Evolutionary conservation across 345 rosid genomes (phyloP), one percentile per base, ranked within the genome.

Genomic region (Salix suchowensis): DNA sequence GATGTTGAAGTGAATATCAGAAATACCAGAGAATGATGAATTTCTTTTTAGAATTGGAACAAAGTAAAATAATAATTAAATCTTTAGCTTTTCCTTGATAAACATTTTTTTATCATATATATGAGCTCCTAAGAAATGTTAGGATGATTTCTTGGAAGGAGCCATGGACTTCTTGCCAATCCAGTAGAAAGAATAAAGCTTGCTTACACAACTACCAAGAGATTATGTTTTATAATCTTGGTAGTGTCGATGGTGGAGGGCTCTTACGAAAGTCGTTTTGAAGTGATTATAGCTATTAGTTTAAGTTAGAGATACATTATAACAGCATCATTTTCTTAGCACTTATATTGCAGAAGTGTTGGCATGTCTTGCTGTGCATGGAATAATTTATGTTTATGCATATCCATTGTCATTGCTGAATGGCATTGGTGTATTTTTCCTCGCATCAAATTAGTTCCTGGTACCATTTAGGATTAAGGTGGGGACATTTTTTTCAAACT

Each of bases 401-500:
- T 52, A 5, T 15, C 34, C n/a, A 6, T 61, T 39, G 10, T 54
- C 46, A 71, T 67, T 37, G 50, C 19, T 50, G 66, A 39, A 42
- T 74, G 65, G 7, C 32, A 40, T 36, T 64, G 42, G 13, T 60
- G 26, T 54, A 19, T 18, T 69, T 65, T 44, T 58, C 65, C 58
- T 71, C 70, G 67, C 52, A 67, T 77, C 69, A 73, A 74, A 44
- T 26, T 76, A 55, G 70, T 70, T 55, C 60, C 58, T n/a, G 50
- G 78, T 79, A 78, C 78, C 81, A 74, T 67, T 75, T 24, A 12
- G 19, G 19, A 34, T 76, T 24, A 58, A 64, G 73, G 48, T 68
- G 16, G 39, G 30, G 67, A 12, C 23, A 28, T 67, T 62, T 58
- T 80, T 69, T n/a, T n/a, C n/a, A n/a, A n/a, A n/a, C n/a, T n/a